Conservation (phyloP, 768 basidiomycete species). For the Boletellus emodensis region DNA sequence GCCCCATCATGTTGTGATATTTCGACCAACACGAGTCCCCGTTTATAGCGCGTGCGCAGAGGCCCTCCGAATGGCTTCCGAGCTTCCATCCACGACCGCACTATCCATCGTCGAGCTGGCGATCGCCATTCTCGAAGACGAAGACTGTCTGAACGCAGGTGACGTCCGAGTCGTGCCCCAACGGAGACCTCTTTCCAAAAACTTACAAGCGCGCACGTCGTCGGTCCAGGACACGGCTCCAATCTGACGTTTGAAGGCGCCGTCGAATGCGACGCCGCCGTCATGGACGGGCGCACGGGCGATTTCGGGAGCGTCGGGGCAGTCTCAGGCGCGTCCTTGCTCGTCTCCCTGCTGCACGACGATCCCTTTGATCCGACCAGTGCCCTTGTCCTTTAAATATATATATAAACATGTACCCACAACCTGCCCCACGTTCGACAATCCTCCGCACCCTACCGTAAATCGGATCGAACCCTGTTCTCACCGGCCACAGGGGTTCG, state of each 20-base stretch:
- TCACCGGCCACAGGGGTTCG: conserved; percentile 47
- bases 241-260: conserved; percentile 71
- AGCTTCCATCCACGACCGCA: conserved; percentile 23
- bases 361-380: conserved; percentile 1
- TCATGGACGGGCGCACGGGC: conserved; percentile 51
- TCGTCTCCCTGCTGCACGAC: neutral
- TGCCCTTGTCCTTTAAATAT: too few relatives aligned
- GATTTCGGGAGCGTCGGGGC: conserved; percentile 76
- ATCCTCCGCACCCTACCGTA: too few relatives aligned
- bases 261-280: conserved; percentile 80
- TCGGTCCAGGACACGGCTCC: conserved; percentile 59
- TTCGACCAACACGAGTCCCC: neutral
- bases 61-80: conserved; percentile 30
- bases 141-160: conserved; percentile 71
- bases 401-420: too few relatives aligned
- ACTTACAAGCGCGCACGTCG: neutral
- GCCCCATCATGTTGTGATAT: neutral
- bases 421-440: too few relatives aligned
- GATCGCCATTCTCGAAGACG: conserved; percentile 60
- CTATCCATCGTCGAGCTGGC: conserved; percentile 50
- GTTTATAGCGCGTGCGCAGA: conserved; percentile 48
- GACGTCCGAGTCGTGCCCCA: neutral
- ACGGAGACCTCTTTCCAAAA: too few relatives aligned
- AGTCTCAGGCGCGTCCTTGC: conserved; percentile 47
- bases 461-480: neutral